Percentiles rank a stretch among this genome's conserved stretches.
phyloP scores from a whole-genome alignment of 306 rosid genomes.

The Begonia fuchsioides region DNA sequence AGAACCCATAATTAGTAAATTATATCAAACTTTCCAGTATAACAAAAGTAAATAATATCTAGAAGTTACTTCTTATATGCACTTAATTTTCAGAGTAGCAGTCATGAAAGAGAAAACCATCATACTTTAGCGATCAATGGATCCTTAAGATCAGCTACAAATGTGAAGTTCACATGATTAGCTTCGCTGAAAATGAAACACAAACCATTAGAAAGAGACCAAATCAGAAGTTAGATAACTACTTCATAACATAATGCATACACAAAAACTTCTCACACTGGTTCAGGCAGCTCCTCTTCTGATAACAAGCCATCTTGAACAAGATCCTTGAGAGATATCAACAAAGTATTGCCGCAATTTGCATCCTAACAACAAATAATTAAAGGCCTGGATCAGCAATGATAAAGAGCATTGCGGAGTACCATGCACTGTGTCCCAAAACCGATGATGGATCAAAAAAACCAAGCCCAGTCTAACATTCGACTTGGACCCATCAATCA shows the following conservation, averaged over 20 bases:
- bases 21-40: no score
- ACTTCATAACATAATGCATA: constrained; percentile 3
- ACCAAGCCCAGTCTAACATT: no score
- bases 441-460: no score
- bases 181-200: constrained; percentile 37
- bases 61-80: no score
- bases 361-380: constrained; percentile 46
- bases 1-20: no score
- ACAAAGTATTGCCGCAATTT: constrained; percentile 84
- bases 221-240: background rate
- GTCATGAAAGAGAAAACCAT: background rate
- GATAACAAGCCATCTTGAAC: constrained; percentile 76
- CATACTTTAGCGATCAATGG: constrained; percentile 58
- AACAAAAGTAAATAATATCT: no score
- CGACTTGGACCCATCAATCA: no score
- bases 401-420: no score
- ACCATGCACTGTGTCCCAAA: no score
- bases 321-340: constrained; percentile 83
- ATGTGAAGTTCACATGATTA: constrained; percentile 50
- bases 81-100: background rate
- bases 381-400: no score
- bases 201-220: constrained; percentile 10
- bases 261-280: constrained; percentile 42
- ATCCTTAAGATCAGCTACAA: constrained; percentile 70
- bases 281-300: constrained; percentile 65